phyloP scores from a whole-genome alignment of 495 filamentous ascomycete species.

The Xylaria longipes region DNA sequence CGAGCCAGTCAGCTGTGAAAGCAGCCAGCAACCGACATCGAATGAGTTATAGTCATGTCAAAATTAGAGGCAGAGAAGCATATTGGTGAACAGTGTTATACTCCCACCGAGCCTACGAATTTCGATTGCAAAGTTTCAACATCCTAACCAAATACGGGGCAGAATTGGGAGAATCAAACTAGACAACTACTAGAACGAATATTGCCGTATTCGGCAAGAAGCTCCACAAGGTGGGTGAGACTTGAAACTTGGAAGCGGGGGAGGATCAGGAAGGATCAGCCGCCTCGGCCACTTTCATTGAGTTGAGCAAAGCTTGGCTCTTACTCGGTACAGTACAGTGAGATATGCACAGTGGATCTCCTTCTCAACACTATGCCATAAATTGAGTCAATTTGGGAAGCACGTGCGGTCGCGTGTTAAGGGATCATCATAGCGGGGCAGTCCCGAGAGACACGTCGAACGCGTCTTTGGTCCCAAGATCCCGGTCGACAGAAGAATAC shows the following conservation, averaged over 20 bases:
- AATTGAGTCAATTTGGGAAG: neutral
- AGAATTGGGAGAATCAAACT: neutral
- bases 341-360: neutral
- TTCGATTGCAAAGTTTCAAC: neutral
- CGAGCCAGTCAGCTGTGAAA: neutral
- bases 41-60: neutral
- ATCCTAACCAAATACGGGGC: neutral
- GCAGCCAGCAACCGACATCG: neutral
- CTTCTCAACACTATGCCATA: neutral
- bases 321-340: neutral
- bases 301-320: neutral
- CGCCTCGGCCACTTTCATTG: neutral
- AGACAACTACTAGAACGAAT: neutral
- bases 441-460: neutral
- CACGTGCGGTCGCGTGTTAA: constrained; percentile 22
- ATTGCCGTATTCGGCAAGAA: neutral
- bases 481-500: neutral
- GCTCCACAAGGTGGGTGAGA: neutral
- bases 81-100: neutral
- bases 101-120: neutral
- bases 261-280: neutral
- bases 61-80: neutral
- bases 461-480: neutral
- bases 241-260: neutral
- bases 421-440: constrained; percentile 4